Evolutionary conservation across 306 rosid genomes (phyloP), one percentile per base, ranked within the genome.

Genomic region (Mimosa bimucronata): DNA sequence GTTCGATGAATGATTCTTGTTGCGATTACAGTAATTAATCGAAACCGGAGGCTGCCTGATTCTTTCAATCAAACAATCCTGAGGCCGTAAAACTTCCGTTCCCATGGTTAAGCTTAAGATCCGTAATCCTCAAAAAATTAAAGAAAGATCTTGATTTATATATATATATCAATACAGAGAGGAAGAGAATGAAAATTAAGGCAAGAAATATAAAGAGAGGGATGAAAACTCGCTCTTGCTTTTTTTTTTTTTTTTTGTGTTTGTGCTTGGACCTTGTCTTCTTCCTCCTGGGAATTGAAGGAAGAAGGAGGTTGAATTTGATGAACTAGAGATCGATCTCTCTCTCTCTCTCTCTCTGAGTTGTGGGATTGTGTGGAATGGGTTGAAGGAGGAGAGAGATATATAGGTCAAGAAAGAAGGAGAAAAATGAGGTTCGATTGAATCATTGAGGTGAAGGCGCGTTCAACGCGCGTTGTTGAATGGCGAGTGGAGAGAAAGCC

Each of bases 51-150:
- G 82, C 44, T 30, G 65, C 46, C 92, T 52, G 66, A 87, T 83
- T 45, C 90, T 71, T 38, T 80, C 85, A 34, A 73, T 78, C 70
- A 91, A 86, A 48, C 88, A 91, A 65, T 95, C 92, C 74, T 88
- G 98, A 44, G 98, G 98, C 66, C 87, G 61, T 50, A 95, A 85
- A 74, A 95, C 77, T 85, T 92, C 98, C 7, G 97, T 92, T 30
- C 86, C 97, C 98, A 95, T 95, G 46, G 61, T n/a, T n/a, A n/a
- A n/a, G n/a, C n/a, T 16, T n/a, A 28, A n/a, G 1, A 9, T 16
- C 18, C n/a, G 13, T 71, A 14, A 29, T 41, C 9, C 30, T 2
- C 64, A n/a, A 38, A 68, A 38, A 15, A 1, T n/a, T 0, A 16
- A 64, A 29, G 15, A 19, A 29, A 48, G 18, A 16, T 16, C 2